Conservation (phyloP, 2,329 filamentous ascomycete species). For the Fusarium musae region DNA sequence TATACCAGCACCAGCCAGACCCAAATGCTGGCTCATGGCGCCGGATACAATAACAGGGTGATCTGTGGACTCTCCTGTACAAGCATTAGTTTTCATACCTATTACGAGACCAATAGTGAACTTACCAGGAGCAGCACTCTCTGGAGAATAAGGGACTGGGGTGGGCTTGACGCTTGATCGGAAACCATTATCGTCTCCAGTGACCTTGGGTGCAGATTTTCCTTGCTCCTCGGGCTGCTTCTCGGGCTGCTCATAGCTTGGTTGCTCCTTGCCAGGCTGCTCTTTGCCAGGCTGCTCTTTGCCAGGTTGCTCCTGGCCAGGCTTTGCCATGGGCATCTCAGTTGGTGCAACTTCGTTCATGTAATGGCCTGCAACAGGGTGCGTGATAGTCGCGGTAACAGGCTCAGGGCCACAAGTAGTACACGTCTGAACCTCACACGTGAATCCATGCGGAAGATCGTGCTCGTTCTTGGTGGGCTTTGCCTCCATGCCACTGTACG, state of each 20-base stretch:
- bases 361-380: conserved; percentile 35
- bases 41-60: conserved; percentile 13
- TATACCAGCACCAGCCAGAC: background rate
- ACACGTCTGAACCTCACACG: conserved; percentile 30
- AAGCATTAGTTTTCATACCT: background rate
- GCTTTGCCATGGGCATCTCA: background rate
- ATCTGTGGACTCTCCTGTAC: background rate
- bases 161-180: conserved; percentile 11
- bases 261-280: background rate
- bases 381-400: conserved; percentile 28
- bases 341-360: conserved; percentile 51
- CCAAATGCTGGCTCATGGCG: background rate
- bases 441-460: conserved; percentile 25
- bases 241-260: background rate
- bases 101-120: background rate
- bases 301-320: background rate
- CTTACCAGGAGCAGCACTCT: conserved; percentile 10
- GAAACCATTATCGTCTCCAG: background rate
- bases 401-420: conserved; percentile 19
- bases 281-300: background rate
- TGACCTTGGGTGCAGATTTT: background rate
- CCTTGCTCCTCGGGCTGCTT: background rate
- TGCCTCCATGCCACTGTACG: conserved; percentile 19
- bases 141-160: background rate
- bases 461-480: conserved; percentile 13